phyloP scores from a whole-genome alignment of 2,329 filamentous ascomycete species.

The Aureobasidium sp. region DNA sequence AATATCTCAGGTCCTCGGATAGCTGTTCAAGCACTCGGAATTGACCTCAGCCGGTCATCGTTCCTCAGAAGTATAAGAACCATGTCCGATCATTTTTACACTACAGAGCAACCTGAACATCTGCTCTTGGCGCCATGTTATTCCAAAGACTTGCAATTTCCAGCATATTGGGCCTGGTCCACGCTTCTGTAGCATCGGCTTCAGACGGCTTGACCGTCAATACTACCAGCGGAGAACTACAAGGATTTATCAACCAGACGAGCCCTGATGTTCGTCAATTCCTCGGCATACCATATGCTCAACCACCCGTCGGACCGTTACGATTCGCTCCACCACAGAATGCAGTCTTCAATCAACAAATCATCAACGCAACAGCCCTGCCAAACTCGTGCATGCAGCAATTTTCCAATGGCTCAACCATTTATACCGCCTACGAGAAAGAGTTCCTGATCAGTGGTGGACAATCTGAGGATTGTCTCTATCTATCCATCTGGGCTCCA shows the following conservation, averaged over 20 bases:
- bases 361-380: slow-evolving; percentile 11
- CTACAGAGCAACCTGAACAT: too few relatives aligned
- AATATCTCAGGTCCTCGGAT: too few relatives aligned
- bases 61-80: too few relatives aligned
- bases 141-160: background rate
- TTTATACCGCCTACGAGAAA: slow-evolving; percentile 16
- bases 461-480: slow-evolving; percentile 37
- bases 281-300: slow-evolving; percentile 36
- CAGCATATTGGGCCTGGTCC: background rate
- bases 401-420: slow-evolving; percentile 4
- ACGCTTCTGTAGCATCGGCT: background rate
- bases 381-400: slow-evolving; percentile 19
- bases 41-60: too few relatives aligned
- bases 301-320: slow-evolving; percentile 23
- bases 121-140: background rate
- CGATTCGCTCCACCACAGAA: background rate
- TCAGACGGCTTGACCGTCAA: slow-evolving; percentile 4
- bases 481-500: slow-evolving; percentile 40
- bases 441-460: slow-evolving; percentile 17
- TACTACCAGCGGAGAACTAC: slow-evolving; percentile 37
- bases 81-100: too few relatives aligned
- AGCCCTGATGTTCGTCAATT: slow-evolving; percentile 42
- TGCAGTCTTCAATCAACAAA: background rate
- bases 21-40: too few relatives aligned
- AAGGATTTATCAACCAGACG: slow-evolving; percentile 30